Conservation (phyloP, 2,329 filamentous ascomycete species). For the Orbilia quercus region DNA sequence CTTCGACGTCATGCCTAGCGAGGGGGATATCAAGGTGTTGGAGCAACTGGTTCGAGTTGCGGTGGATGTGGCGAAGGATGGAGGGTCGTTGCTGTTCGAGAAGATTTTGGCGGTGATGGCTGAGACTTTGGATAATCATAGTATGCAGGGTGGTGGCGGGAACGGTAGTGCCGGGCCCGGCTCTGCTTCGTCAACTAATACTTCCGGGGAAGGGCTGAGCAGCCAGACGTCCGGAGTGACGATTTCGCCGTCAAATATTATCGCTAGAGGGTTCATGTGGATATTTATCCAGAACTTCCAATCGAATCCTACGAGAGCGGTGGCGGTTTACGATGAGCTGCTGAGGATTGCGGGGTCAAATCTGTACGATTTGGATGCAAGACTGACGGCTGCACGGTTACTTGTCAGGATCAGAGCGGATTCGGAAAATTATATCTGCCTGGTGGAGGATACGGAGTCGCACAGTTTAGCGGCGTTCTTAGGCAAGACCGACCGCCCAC, state of each 20-base stretch:
- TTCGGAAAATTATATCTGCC: constrained; percentile 78
- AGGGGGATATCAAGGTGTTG: constrained; percentile 74
- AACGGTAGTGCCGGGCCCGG: constrained; percentile 59
- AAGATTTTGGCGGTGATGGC: constrained; percentile 68
- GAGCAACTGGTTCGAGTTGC: constrained; percentile 74
- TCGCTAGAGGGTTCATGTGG: constrained; percentile 76
- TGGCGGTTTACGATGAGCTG: constrained; percentile 72
- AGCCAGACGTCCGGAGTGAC: constrained; percentile 6
- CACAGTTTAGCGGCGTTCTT: constrained; percentile 78
- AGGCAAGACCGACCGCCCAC: constrained; percentile 71
- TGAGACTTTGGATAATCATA: constrained; percentile 61
- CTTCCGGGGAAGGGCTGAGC: constrained; percentile 61
- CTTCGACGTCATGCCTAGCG: constrained; percentile 71
- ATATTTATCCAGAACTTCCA: constrained; percentile 82
- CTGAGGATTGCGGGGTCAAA: constrained; percentile 73
- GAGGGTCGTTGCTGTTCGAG: constrained; percentile 71
- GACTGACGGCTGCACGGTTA: constrained; percentile 79
- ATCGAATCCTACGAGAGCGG: constrained; percentile 73
- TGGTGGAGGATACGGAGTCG: constrained; percentile 77
- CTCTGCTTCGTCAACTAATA: background rate
- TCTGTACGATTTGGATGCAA: constrained; percentile 74
- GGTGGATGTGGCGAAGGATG: constrained; percentile 72
- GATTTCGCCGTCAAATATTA: constrained; percentile 74
- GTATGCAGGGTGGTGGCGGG: constrained; percentile 51
- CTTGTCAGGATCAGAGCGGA: constrained; percentile 86